A percentile compares a stretch with the other conserved stretches of the same genome.
These are phyloP conservation scores for Scedosporium aurantiacum DNA, from an alignment of 2,329 filamentous ascomycete species.

Conservation along the genomic window DNA sequence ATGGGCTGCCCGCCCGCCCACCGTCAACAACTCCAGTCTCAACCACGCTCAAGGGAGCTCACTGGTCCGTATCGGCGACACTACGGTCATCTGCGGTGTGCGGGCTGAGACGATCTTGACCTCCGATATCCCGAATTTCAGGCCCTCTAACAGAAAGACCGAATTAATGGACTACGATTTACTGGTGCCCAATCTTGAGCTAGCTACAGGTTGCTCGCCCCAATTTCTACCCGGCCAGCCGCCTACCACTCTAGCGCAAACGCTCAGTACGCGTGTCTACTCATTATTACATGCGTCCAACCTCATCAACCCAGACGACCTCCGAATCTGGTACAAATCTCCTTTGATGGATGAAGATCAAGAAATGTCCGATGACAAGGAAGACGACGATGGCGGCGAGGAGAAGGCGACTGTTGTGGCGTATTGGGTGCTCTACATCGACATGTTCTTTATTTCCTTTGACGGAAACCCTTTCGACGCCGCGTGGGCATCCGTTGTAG, in stretches of 20 bases:
- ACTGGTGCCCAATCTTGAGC: constrained; percentile 85
- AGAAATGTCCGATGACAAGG: constrained; percentile 31
- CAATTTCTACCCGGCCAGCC: constrained; percentile 75
- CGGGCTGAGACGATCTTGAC: constrained; percentile 74
- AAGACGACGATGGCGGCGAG: constrained; percentile 28
- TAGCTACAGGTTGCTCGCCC: constrained; percentile 83
- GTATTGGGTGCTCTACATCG: constrained; percentile 93
- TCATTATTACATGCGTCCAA: constrained; percentile 62
- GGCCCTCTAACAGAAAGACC: constrained; percentile 28
- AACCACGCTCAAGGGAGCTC: constrained; percentile 85
- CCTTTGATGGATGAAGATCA: constrained; percentile 34
- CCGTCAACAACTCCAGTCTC: constrained; percentile 71
- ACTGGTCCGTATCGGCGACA: constrained; percentile 79
- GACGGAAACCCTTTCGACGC: constrained; percentile 89
- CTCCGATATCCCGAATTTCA: constrained; percentile 59
- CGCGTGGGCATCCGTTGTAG: constrained; percentile 74
- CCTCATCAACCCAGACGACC: constrained; percentile 53
- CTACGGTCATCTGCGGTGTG: constrained; percentile 88
- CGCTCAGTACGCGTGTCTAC: constrained; percentile 69
- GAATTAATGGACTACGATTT: constrained; percentile 56
- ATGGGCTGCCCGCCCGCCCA: constrained; percentile 57
- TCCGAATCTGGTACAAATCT: constrained; percentile 57
- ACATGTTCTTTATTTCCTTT: constrained; percentile 86
- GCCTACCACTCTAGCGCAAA: constrained; percentile 70
- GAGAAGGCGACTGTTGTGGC: constrained; percentile 50